phyloP scores from a whole-genome alignment of 805 yeast genomes.

The Starmerella kuoi region DNA sequence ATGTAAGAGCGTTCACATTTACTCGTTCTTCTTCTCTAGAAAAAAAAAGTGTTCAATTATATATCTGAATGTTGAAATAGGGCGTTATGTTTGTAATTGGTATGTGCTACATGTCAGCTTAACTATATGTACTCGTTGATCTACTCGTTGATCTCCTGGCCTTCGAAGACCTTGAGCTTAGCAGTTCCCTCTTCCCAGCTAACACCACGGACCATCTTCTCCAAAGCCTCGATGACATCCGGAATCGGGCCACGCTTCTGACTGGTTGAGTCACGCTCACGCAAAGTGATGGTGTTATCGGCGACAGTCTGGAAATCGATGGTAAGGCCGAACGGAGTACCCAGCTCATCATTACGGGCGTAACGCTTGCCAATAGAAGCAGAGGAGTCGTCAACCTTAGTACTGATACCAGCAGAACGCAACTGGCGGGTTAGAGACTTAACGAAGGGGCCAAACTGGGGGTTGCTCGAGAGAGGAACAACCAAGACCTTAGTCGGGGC shows the following conservation, averaged over 20 bases:
- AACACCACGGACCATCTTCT: constrained; percentile 56
- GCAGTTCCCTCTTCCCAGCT: constrained; percentile 82
- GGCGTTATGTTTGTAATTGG: too few relatives aligned
- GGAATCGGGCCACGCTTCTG: constrained; percentile 88
- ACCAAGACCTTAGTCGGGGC: constrained; percentile 96
- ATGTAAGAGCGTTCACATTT: too few relatives aligned
- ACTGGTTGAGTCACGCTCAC: constrained; percentile 94
- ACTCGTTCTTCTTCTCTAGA: too few relatives aligned
- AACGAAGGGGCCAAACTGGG: constrained; percentile 64
- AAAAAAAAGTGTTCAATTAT: too few relatives aligned
- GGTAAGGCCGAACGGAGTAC: constrained; percentile 97
- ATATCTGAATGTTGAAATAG: too few relatives aligned
- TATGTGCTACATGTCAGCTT: too few relatives aligned
- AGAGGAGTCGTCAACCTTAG: constrained; percentile 92
- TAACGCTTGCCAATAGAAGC: constrained; percentile 97
- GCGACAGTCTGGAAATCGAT: constrained; percentile 86
- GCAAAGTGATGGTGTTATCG: constrained; percentile 79
- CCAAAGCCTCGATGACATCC: constrained; percentile 58
- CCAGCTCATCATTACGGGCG: constrained; percentile 95
- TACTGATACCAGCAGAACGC: constrained; percentile 74
- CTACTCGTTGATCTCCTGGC: constrained; percentile 34
- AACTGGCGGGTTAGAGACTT: constrained; percentile 55
- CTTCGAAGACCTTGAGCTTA: constrained; percentile 57
- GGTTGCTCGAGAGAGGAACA: constrained; percentile 83
- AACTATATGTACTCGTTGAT: too few relatives aligned